Conservation (phyloP, 2,329 filamentous ascomycete species). For the Venturia asperata region DNA sequence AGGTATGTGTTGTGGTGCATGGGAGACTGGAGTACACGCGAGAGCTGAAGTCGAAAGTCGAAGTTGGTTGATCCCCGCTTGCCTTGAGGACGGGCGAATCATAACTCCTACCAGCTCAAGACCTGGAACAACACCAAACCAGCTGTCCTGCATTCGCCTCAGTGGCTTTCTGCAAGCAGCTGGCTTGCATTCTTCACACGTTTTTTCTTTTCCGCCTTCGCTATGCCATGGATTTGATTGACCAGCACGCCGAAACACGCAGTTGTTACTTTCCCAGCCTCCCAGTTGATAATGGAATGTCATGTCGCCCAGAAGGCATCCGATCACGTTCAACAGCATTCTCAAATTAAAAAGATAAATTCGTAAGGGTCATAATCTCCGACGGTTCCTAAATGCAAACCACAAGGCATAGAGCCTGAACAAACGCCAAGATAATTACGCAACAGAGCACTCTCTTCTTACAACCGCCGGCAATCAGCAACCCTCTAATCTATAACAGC, state of each 20-base stretch:
- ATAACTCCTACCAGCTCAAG: neutral
- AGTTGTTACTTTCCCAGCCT: too few relatives aligned
- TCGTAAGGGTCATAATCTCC: neutral
- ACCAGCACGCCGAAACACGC: too few relatives aligned
- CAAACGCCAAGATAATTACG: neutral
- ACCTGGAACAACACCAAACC: neutral
- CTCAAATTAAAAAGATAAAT: neutral
- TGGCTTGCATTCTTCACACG: neutral
- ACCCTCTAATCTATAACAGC: slow-evolving; percentile 6
- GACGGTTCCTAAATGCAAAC: neutral
- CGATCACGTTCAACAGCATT: neutral
- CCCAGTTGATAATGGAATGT: too few relatives aligned
- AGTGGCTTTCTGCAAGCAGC: neutral
- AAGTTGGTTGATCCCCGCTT: neutral
- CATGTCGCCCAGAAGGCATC: neutral
- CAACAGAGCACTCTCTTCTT: neutral
- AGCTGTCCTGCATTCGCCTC: neutral
- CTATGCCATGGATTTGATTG: too few relatives aligned
- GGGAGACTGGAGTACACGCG: neutral
- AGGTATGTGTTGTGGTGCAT: neutral
- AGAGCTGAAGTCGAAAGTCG: neutral
- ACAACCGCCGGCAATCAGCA: slow-evolving; percentile 13
- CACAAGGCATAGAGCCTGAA: neutral
- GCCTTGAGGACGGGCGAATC: neutral
- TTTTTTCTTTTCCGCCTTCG: neutral